Percentiles rank a stretch among this genome's conserved stretches.
Conservation (phyloP, 805 yeast genomes). For the Yarrowia sp. region DNA sequence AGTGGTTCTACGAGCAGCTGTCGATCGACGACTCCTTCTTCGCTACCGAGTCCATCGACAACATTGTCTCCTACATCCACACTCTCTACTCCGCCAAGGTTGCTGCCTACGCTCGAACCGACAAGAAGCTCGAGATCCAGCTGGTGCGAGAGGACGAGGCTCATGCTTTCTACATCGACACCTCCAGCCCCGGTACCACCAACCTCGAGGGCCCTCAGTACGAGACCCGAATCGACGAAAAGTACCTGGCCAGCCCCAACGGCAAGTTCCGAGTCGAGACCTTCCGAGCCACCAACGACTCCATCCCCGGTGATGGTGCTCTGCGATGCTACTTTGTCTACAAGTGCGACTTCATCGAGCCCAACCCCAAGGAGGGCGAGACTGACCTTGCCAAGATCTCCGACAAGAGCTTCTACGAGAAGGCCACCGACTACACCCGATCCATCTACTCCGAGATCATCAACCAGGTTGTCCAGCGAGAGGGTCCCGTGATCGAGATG, state of each 20-base stretch:
- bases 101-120: constrained; percentile 71
- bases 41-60: constrained; percentile 76
- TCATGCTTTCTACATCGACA: constrained; percentile 89
- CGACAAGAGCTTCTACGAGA: constrained; percentile 71
- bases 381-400: constrained; percentile 65
- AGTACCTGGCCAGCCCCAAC: constrained; percentile 52
- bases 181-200: constrained; percentile 52
- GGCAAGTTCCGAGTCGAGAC: constrained; percentile 66
- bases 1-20: constrained; percentile 81
- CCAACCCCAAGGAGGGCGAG: constrained; percentile 38
- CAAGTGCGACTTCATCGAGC: constrained; percentile 54
- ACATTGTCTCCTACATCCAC: constrained; percentile 78
- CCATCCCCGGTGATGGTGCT: constrained; percentile 42
- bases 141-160: constrained; percentile 76
- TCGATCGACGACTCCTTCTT: constrained; percentile 93
- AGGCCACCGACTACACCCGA: constrained; percentile 78
- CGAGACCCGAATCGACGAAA: constrained; percentile 76
- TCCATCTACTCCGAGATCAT: constrained; percentile 69
- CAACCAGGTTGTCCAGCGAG: constrained; percentile 61
- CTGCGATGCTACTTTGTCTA: constrained; percentile 80
- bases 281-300: constrained; percentile 51
- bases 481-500: constrained; percentile 91
- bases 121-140: constrained; percentile 59
- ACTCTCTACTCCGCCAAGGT: constrained; percentile 90
- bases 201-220: constrained; percentile 47